Conservation (phyloP, 306 rosid genomes). For the Casuarina glauca region DNA sequence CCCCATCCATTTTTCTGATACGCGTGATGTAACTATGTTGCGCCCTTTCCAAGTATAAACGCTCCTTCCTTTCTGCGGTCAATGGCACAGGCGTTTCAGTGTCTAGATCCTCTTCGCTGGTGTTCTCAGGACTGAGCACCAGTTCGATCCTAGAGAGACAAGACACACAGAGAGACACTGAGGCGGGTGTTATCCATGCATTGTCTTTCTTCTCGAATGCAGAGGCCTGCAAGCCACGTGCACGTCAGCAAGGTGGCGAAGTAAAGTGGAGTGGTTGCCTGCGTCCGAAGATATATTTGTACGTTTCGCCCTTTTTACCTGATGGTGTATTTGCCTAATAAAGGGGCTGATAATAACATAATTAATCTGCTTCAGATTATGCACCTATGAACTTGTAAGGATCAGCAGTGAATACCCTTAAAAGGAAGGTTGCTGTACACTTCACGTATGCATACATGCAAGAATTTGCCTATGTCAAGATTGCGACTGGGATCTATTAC, state of each 20-base stretch:
- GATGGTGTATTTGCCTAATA: too few relatives aligned
- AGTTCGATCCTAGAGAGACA: neutral
- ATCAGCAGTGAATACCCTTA: neutral
- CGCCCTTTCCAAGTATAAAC: neutral
- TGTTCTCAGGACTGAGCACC: neutral
- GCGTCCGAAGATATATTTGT: too few relatives aligned
- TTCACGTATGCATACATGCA: neutral
- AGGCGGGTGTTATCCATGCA: neutral
- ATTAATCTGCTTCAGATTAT: neutral
- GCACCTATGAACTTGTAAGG: neutral
- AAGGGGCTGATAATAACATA: too few relatives aligned
- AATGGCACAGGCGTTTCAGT: neutral
- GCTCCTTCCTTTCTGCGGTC: neutral
- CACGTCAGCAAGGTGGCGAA: neutral
- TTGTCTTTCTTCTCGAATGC: neutral
- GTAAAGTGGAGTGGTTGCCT: neutral
- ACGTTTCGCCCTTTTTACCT: too few relatives aligned
- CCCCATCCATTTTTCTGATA: neutral
- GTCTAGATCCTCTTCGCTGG: neutral
- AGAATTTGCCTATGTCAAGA: neutral
- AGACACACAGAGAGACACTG: neutral
- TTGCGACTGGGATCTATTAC: too few relatives aligned
- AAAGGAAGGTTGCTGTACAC: neutral
- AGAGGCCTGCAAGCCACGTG: neutral
- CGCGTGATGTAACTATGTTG: neutral